Evolutionary conservation across 2,329 filamentous ascomycete genomes (phyloP), one percentile per base, ranked within the genome.

Genomic region (Penicillium paneum): DNA sequence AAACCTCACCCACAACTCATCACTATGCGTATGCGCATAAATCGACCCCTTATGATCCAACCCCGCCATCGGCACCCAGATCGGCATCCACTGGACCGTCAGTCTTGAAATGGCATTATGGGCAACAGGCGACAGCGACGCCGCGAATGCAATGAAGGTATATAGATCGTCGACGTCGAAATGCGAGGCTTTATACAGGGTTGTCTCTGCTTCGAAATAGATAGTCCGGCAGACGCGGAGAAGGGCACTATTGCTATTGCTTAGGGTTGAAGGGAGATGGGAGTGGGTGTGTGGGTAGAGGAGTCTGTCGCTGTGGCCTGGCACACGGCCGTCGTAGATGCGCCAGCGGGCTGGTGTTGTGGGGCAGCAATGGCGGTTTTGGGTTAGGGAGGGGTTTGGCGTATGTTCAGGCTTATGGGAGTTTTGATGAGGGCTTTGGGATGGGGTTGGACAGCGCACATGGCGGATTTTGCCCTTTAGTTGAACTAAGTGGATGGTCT

Each of bases 161-260:
- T 69, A 66, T 3, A 74, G 58, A 56, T 73, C 70, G 40, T 72
- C 69, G 8, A 71, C 65, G 49, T 74, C 71, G 48, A 74, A 73
- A 21, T 56, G 56, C 2, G 65, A 50, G n/a, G 58, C 54, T 17
- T 50, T 44, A 56, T 74, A 75, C 3, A 68, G 63, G 5, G 69
- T 54, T 3, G 61, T 52, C 8, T 64, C 59, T 1, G 71, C 61
- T 48, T 75, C 72, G 50, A 64, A 59, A 58, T 73, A 69, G 57
- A 74, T 65, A n/a, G 65, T 54, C 5, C 67, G 70, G 47, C 71
- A 74, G 31, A 66, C 65, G 19, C 64, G 65, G 7, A 74, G 62
- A 0, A 74, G 64, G 1, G 66, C 34, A 6, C 61, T 45, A 3
- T 62, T 57, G 2, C 62, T 60, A 31, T 64, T 62, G 44, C 62